A percentile compares a stretch with the other conserved stretches of the same genome.
Evolutionary conservation across 108 stramenopile genomes (phyloP).

Genomic region (Pelagomonas calceolata): DNA sequence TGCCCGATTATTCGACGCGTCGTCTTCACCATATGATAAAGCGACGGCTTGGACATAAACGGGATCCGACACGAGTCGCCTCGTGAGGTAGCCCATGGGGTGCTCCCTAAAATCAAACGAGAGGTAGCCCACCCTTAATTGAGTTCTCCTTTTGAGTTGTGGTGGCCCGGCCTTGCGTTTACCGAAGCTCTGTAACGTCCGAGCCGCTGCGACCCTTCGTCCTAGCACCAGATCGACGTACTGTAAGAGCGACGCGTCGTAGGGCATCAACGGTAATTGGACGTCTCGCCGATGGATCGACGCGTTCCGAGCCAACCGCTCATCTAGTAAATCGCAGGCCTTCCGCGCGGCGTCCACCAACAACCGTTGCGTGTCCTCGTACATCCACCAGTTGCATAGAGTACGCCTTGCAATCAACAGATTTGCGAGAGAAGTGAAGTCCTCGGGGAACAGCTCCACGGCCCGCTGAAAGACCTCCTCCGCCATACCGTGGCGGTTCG

Average conservation of each 20-base stretch:
- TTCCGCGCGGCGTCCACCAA: not conserved
- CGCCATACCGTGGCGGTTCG: slow-evolving; percentile 3
- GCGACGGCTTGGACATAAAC: not conserved
- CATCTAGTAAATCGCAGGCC: not conserved
- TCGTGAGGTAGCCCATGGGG: slow-evolving; percentile 42
- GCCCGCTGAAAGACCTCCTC: not conserved
- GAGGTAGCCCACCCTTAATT: slow-evolving; percentile 32
- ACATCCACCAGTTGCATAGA: slow-evolving; percentile 10
- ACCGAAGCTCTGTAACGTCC: slow-evolving; percentile 9
- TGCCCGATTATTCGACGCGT: slow-evolving; percentile 12
- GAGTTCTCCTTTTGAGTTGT: not conserved
- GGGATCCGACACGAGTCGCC: slow-evolving; percentile 20
- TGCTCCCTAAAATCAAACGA: slow-evolving; percentile 41
- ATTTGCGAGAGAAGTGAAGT: not conserved
- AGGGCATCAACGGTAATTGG: not conserved
- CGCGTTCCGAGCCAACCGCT: not conserved
- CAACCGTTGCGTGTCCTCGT: not conserved
- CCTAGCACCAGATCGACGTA: not conserved
- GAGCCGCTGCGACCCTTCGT: slow-evolving; percentile 5
- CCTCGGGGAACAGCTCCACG: not conserved
- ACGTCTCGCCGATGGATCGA: too few species aligned
- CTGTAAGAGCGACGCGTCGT: slow-evolving; percentile 13
- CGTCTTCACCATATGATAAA: slow-evolving; percentile 30
- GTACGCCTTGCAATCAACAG: slow-evolving; percentile 2
- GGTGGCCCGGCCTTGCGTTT: not conserved